These are phyloP conservation scores for Peniophora sp. DNA, from an alignment of 1,284 basidiomycete genomes.

Conservation along the genomic window DNA sequence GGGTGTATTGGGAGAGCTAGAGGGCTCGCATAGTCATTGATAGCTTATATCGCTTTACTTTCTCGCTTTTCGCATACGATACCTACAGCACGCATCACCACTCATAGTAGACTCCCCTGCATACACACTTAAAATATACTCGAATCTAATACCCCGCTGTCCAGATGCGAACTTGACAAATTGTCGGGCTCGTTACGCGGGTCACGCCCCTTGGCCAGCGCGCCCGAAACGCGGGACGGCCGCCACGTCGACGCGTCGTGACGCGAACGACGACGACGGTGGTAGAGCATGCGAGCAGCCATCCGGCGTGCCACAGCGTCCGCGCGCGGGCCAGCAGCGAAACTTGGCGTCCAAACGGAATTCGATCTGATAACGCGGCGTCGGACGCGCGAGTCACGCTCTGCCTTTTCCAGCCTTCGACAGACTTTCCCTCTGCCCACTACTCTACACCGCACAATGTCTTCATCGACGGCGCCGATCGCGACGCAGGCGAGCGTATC, in stretches of 20 bases:
- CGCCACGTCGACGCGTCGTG: background rate
- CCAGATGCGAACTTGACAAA: too few relatives aligned
- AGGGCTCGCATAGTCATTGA: too few relatives aligned
- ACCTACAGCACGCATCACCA: too few relatives aligned
- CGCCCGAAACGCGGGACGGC: too few relatives aligned
- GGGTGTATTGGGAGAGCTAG: background rate
- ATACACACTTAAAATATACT: too few relatives aligned
- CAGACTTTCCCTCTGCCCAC: constrained; percentile 1
- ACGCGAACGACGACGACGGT: background rate
- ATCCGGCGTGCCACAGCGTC: constrained; percentile 4
- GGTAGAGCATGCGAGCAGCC: constrained; percentile 9
- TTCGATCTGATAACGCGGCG: constrained; percentile 25
- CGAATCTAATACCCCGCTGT: too few relatives aligned
- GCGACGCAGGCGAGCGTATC: constrained; percentile 38
- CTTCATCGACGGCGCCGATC: constrained; percentile 41
- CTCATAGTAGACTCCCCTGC: too few relatives aligned
- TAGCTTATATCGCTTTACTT: too few relatives aligned
- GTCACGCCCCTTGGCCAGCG: constrained; percentile 1
- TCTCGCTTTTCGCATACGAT: too few relatives aligned
- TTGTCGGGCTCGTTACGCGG: background rate
- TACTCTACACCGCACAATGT: background rate
- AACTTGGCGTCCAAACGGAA: constrained; percentile 1
- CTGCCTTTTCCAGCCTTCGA: constrained; percentile 10
- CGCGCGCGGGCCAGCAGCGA: constrained; percentile 9
- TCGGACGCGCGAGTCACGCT: constrained; percentile 27